These are phyloP conservation scores for Basipetospora chlamydospora DNA, from an alignment of 2,329 filamentous ascomycete species.

Conservation along the genomic window DNA sequence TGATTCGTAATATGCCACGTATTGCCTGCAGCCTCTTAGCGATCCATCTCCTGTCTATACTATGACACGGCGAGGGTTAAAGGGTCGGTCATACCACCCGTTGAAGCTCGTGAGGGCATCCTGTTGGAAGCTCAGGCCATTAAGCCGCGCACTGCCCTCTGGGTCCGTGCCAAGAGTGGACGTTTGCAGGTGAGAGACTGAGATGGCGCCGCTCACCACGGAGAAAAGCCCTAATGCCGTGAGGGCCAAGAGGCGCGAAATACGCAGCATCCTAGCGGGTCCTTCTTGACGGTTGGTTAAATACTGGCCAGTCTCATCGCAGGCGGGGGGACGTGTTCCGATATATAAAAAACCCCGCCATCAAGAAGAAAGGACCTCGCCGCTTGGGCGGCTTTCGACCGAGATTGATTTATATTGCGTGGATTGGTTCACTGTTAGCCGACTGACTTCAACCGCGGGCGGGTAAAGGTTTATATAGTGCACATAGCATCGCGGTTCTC, in stretches of 20 bases:
- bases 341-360: no score
- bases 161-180: slow-evolving; percentile 9
- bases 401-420: no score
- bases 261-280: no score
- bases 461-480: no score
- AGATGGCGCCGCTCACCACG: neutral
- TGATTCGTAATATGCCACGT: slow-evolving; percentile 10
- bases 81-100: slow-evolving; percentile 4
- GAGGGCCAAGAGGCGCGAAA: neutral
- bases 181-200: slow-evolving; percentile 1
- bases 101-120: slow-evolving; percentile 10
- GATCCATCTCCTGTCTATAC: neutral
- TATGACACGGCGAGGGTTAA: neutral
- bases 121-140: slow-evolving; percentile 12
- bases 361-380: no score
- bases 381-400: no score
- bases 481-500: no score
- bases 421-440: no score
- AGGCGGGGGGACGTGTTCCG: no score
- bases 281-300: no score
- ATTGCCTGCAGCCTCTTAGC: slow-evolving; percentile 6
- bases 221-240: neutral
- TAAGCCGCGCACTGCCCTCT: slow-evolving; percentile 8
- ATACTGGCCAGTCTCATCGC: no score
- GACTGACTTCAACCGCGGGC: no score